A percentile compares a stretch with the other conserved stretches of the same genome.
These are phyloP conservation scores for Passalora sequoiae DNA, from an alignment of 2,329 filamentous ascomycete genomes.

Conservation along the genomic window DNA sequence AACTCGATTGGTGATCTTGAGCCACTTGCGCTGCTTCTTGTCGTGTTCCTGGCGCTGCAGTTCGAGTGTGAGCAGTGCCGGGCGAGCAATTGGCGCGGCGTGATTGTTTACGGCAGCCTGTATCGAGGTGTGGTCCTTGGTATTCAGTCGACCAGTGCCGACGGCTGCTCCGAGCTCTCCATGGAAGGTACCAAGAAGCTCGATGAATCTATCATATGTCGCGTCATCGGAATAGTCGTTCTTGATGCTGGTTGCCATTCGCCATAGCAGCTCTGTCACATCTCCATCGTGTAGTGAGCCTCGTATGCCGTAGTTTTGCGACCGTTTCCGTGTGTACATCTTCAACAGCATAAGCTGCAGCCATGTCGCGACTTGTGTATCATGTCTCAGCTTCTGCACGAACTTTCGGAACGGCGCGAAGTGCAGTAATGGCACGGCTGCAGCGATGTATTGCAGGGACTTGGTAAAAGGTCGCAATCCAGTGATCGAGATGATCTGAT, in stretches of 20 bases:
- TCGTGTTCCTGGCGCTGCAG: constrained; percentile 55
- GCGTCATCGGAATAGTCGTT: constrained; percentile 14
- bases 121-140: constrained; percentile 33
- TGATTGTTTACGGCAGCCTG: constrained; percentile 40
- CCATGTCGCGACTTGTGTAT: constrained; percentile 8
- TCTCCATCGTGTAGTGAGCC: constrained; percentile 13
- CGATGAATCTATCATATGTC: constrained; percentile 14
- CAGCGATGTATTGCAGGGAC: constrained; percentile 39
- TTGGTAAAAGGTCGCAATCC: constrained; percentile 48
- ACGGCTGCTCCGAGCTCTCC: constrained; percentile 19
- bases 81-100: constrained; percentile 27
- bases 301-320: constrained; percentile 14
- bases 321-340: constrained; percentile 25
- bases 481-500: constrained; percentile 48
- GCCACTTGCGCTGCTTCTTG: constrained; percentile 50
- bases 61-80: constrained; percentile 42
- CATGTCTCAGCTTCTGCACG: constrained; percentile 42
- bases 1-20: constrained; percentile 54
- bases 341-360: constrained; percentile 27
- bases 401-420: constrained; percentile 55
- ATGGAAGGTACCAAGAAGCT: constrained; percentile 25
- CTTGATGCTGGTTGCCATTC: constrained; percentile 10
- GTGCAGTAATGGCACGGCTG: constrained; percentile 54
- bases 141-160: constrained; percentile 25
- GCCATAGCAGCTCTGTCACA: constrained; percentile 23